Evolutionary conservation across 495 filamentous ascomycete species (phyloP).

Genomic region (Halenospora varia): DNA sequence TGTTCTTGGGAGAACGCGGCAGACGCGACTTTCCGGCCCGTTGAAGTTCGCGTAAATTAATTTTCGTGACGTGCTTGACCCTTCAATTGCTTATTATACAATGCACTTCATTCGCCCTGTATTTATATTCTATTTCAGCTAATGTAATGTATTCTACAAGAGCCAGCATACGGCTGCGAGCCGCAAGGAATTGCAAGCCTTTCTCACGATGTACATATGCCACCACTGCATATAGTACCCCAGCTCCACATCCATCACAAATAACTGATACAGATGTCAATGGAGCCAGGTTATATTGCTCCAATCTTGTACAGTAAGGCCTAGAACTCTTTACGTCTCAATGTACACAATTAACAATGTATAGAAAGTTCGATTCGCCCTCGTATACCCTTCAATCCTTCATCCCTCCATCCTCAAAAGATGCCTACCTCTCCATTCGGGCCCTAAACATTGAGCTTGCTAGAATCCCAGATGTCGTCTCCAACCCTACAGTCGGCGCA

Average conservation of each 20-base stretch:
- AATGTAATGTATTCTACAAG: conserved; percentile 23
- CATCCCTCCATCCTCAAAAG: conserved; percentile 62
- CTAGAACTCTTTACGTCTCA: neutral
- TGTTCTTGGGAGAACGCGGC: conserved; percentile 36
- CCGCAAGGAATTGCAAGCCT: neutral
- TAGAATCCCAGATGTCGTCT: conserved; percentile 80
- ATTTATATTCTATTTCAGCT: neutral
- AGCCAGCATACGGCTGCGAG: conserved; percentile 17
- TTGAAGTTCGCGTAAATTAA: conserved; percentile 37
- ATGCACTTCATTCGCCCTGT: neutral
- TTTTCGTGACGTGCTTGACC: conserved; percentile 20
- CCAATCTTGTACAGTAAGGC: conserved; percentile 51
- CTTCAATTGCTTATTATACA: no score
- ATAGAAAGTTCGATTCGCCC: conserved; percentile 77
- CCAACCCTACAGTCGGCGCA: conserved; percentile 71
- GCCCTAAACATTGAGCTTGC: conserved; percentile 91
- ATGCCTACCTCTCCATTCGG: conserved; percentile 86
- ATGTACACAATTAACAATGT: conserved; percentile 3
- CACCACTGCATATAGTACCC: conserved; percentile 26
- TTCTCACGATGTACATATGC: conserved; percentile 18
- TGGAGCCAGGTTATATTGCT: conserved; percentile 53
- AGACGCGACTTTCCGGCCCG: conserved; percentile 19
- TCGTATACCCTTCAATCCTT: conserved; percentile 84
- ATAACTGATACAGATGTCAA: conserved; percentile 39
- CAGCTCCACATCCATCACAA: conserved; percentile 22